Base-by-base conservation (phyloP, 306 rosid species). In the Coriaria nepalensis region DNA sequence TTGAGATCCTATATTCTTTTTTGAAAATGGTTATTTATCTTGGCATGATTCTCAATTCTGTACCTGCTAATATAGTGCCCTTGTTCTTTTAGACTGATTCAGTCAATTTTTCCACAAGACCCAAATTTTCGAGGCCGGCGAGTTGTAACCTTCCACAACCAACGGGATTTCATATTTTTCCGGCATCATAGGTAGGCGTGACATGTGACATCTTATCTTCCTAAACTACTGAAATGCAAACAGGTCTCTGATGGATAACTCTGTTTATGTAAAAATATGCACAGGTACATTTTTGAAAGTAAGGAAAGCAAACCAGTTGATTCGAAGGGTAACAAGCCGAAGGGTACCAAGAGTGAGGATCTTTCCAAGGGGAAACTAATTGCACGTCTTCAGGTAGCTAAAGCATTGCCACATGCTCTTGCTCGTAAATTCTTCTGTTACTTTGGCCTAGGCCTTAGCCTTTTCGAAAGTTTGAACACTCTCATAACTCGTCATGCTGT, bases 161-260 rank as follows among this genome's bases (percentile, higher is more conserved):
- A 85, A 70, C 74, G 92, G 52, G 98, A 90, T 66, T 90, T 85
- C 66, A 62, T 90, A 57, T 90, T 90, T 62, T 79, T 90, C 68
- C 81, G 94, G 61, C 98, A 81, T 71, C 95, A 84, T 61, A 67
- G 98, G 95, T 90, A n/a, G n/a, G n/a, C n/a, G n/a, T n/a, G n/a
- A n/a, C n/a, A n/a, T n/a, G 47, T 56, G 63, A 50, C 40, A 53
- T 57, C 41, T 34, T 15, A 3, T 49, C 55, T 49, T 12, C 53
- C 6, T 13, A 37, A 61, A 52, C 43, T 43, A 20, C 37, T 42
- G 41, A 4, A 14, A 35, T 51, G 43, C 11, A 13, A 40, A 50
- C 32, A 20, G 55, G 10, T 37, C 41, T 53, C 61, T 73, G 55
- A 70, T 55, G 40, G 36, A 43, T 33, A 13, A 34, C 34, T 47